A percentile compares a stretch with the other conserved stretches of the same genome.
These are phyloP conservation scores for Alternaria incomplexa DNA, from an alignment of 2,329 filamentous ascomycete species.

Conservation along the genomic window DNA sequence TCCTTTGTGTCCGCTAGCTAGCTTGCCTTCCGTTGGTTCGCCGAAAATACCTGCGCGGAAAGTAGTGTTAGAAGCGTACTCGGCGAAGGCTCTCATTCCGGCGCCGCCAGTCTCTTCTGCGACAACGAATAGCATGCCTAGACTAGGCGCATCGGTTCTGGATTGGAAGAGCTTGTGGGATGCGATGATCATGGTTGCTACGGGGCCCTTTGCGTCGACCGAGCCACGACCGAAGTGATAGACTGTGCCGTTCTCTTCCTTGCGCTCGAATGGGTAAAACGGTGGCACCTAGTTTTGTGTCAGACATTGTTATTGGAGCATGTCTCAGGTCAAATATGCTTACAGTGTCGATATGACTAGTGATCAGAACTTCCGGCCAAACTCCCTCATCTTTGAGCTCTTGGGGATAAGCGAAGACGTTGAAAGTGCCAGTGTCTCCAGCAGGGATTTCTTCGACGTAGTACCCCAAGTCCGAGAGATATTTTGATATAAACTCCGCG, in stretches of 20 bases:
- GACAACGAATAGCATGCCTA: conserved; percentile 66
- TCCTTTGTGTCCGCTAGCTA: conserved; percentile 91
- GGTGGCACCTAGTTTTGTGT: conserved; percentile 54
- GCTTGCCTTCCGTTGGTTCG: conserved; percentile 86
- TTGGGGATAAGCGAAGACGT: conserved; percentile 70
- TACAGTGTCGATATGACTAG: conserved; percentile 78
- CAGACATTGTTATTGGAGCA: background rate
- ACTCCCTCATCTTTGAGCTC: conserved; percentile 42
- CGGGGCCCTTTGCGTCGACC: conserved; percentile 62
- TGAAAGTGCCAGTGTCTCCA: conserved; percentile 63
- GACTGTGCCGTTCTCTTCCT: conserved; percentile 59
- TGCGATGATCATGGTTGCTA: conserved; percentile 76
- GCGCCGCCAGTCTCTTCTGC: conserved; percentile 81
- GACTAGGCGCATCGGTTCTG: conserved; percentile 46
- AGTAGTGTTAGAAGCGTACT: conserved; percentile 39
- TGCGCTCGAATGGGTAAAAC: conserved; percentile 67
- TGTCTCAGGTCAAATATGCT: background rate
- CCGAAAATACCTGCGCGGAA: conserved; percentile 83
- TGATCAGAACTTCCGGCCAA: conserved; percentile 66
- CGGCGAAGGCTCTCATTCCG: conserved; percentile 69
- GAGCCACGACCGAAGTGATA: conserved; percentile 68
- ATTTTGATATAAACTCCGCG: conserved; percentile 69
- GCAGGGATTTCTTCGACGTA: conserved; percentile 55
- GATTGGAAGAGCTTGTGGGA: conserved; percentile 59
- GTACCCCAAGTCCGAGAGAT: conserved; percentile 62